A percentile compares a stretch with the other conserved stretches of the same genome.
Conservation (phyloP, 2,329 filamentous ascomycete species). For the Colletotrichum sp. region DNA sequence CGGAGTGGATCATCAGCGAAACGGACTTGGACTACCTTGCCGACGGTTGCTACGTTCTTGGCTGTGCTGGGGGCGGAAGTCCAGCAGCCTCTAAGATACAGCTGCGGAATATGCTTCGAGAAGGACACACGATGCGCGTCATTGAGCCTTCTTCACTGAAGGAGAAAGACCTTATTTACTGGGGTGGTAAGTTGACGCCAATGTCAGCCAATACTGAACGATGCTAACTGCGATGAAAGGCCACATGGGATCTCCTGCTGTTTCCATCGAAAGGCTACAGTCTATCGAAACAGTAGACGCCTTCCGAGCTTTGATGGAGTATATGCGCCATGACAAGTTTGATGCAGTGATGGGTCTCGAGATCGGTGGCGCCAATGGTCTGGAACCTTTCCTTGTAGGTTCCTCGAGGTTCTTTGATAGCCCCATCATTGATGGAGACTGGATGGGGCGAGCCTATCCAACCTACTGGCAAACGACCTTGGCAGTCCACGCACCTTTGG, state of each 20-base stretch:
- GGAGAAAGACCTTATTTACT: conserved; percentile 46
- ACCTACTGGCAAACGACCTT: conserved; percentile 60
- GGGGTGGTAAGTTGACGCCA: conserved; percentile 34
- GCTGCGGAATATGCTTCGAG: conserved; percentile 42
- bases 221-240: neutral
- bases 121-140: conserved; percentile 40
- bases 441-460: conserved; percentile 62
- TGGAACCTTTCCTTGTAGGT: conserved; percentile 62
- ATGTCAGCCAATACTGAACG: neutral
- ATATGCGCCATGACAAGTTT: conserved; percentile 31
- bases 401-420: conserved; percentile 56
- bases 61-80: conserved; percentile 48
- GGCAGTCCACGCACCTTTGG: conserved; percentile 42
- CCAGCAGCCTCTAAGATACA: conserved; percentile 40
- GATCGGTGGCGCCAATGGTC: conserved; percentile 70
- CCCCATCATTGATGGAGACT: conserved; percentile 58
- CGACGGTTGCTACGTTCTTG: conserved; percentile 51
- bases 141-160: conserved; percentile 45
- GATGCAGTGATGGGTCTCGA: conserved; percentile 51
- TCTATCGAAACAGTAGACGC: conserved; percentile 42
- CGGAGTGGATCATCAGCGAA: conserved; percentile 48
- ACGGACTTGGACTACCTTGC: conserved; percentile 49
- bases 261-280: conserved; percentile 45
- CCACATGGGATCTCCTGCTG: conserved; percentile 45
- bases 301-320: conserved; percentile 39